These are phyloP conservation scores for Alisma plantagoaquatica DNA, from an alignment of 106 monocot species.

Conservation along the genomic window DNA sequence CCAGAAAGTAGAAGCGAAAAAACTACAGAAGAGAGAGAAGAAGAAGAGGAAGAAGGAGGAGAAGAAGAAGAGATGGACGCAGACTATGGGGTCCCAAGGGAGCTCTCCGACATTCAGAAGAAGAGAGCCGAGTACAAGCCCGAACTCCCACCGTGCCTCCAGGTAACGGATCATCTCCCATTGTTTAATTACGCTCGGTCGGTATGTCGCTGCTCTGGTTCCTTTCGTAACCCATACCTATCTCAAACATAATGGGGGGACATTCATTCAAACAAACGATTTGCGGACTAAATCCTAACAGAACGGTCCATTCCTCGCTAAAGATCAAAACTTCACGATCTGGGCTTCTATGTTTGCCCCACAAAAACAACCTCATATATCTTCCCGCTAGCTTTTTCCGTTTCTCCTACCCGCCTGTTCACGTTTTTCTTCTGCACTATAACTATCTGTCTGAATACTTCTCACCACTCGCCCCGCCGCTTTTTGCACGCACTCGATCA, in stretches of 20 bases:
- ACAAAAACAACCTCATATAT: background rate
- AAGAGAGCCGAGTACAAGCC: constrained; percentile 15
- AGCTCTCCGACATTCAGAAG: constrained; percentile 24
- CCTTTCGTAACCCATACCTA: too few relatives aligned
- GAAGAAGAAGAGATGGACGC: constrained; percentile 11
- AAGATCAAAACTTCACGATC: too few relatives aligned
- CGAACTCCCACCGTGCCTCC: constrained; percentile 19
- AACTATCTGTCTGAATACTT: background rate
- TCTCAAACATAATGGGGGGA: too few relatives aligned
- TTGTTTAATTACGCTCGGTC: too few relatives aligned
- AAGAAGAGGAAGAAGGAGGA: too few relatives aligned
- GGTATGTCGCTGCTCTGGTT: too few relatives aligned
- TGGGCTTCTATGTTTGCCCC: too few relatives aligned
- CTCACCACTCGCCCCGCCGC: background rate
- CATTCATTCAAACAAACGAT: too few relatives aligned
- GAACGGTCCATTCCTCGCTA: too few relatives aligned
- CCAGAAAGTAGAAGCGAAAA: background rate
- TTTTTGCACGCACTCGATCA: background rate
- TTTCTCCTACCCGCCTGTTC: background rate
- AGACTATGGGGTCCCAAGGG: constrained; percentile 18
- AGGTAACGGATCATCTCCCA: too few relatives aligned
- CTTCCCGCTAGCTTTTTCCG: background rate
- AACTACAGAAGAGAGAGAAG: background rate
- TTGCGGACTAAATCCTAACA: too few relatives aligned
- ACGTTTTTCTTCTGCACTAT: background rate